A percentile compares a stretch with the other conserved stretches of the same genome.
Evolutionary conservation across 139 green algal species (phyloP).

Genomic region (Haematococcus lacustris): DNA sequence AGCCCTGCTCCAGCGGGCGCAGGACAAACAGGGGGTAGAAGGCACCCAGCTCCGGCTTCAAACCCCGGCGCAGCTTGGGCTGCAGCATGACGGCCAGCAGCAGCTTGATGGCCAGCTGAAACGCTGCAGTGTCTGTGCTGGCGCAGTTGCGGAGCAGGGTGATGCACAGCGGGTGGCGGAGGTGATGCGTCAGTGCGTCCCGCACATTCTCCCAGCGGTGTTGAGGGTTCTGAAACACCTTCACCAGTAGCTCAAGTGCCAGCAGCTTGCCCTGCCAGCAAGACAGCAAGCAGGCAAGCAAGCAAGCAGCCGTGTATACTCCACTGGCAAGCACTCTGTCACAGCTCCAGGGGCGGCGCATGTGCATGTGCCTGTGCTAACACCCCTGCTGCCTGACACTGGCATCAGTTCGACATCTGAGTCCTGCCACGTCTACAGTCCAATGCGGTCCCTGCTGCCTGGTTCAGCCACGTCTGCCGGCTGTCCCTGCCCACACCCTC

Average conservation of each 20-base stretch:
- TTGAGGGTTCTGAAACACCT: constrained; percentile 52
- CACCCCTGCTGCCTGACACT: no score
- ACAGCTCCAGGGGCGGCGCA: no score
- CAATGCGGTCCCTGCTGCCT: no score
- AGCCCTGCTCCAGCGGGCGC: constrained; percentile 62
- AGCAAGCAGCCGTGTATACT: no score
- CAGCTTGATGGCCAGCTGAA: constrained; percentile 43
- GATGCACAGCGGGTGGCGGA: constrained; percentile 76
- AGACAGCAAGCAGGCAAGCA: no score
- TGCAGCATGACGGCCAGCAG: constrained; percentile 41
- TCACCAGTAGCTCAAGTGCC: constrained; percentile 89
- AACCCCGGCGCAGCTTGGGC: constrained; percentile 38
- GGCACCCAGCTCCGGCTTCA: constrained; percentile 81
- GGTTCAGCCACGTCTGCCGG: no score
- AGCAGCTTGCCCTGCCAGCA: constrained; percentile 82
- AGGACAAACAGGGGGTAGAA: constrained; percentile 86
- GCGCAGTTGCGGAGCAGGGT: constrained; percentile 75
- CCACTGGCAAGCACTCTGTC: no score
- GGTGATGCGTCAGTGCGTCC: constrained; percentile 59
- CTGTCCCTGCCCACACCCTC: no score
- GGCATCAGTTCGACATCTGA: no score
- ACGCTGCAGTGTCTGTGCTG: constrained; percentile 33
- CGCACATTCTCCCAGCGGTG: constrained; percentile 61
- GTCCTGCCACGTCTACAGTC: no score
- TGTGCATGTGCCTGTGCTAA: no score